phyloP scores from a whole-genome alignment of 306 rosid species.

The Alnus glutinosa region DNA sequence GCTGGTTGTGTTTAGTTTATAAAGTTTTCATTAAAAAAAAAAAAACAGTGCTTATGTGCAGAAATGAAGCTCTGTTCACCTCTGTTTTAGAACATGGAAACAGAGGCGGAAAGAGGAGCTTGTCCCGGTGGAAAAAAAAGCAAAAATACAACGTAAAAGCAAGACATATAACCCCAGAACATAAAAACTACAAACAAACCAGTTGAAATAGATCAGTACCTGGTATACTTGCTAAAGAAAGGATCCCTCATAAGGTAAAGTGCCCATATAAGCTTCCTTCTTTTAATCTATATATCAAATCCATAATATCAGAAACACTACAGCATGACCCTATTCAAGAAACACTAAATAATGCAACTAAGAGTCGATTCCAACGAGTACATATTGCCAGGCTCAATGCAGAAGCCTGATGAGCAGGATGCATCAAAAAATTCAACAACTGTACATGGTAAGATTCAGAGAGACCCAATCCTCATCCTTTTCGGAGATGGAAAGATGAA shows the following conservation, averaged over 20 bases:
- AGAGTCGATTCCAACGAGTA: conserved; percentile 9
- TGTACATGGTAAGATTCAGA: conserved; percentile 17
- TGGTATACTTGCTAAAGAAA: conserved; percentile 79
- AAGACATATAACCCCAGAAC: no score
- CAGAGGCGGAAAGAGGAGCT: no score
- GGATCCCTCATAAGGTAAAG: conserved; percentile 98
- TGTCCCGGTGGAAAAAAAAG: no score
- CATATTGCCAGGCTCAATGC: conserved; percentile 7
- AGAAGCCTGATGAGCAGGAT: not conserved
- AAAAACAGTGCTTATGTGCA: no score
- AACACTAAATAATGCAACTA: not conserved
- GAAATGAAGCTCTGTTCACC: no score
- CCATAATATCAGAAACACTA: conserved; percentile 10
- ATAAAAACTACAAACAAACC: no score
- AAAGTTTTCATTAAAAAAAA: no score
- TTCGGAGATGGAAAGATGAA: conserved; percentile 62
- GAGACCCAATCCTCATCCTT: conserved; percentile 77
- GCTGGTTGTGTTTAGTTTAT: no score
- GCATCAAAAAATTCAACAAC: not conserved
- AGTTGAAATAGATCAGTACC: conserved; percentile 44
- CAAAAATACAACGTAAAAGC: no score
- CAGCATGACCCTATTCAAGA: conserved; percentile 22
- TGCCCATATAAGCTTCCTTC: conserved; percentile 71
- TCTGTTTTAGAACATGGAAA: no score
- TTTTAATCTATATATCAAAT: conserved; percentile 59